These are phyloP conservation scores for Penicillium sp. DNA, from an alignment of 2,329 filamentous ascomycete species.

Conservation along the genomic window DNA sequence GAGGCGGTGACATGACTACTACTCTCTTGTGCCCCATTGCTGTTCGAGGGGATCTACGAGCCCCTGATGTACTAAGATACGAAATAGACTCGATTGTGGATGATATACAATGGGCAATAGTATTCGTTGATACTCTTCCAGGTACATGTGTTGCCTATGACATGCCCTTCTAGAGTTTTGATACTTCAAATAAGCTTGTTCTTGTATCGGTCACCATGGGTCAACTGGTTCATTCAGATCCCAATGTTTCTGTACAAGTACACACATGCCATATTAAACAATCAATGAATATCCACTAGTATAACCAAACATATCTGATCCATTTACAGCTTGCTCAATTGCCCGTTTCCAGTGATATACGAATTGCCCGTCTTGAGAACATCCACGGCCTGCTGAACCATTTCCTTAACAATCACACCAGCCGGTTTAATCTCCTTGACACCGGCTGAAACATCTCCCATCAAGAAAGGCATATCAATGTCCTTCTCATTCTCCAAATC, in stretches of 20 bases:
- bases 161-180: neutral
- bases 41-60: neutral
- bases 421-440: slow-evolving; percentile 80
- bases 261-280: slow-evolving; percentile 11
- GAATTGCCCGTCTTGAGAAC: slow-evolving; percentile 63
- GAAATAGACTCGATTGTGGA: neutral
- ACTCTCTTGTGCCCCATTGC: neutral
- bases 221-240: neutral
- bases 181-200: neutral
- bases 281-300: slow-evolving; percentile 13
- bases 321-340: slow-evolving; percentile 47
- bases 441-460: slow-evolving; percentile 88
- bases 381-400: slow-evolving; percentile 75
- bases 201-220: neutral
- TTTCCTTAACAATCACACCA: slow-evolving; percentile 80
- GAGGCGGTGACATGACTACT: slow-evolving; percentile 6
- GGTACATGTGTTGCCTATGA: neutral
- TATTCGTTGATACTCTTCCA: neutral
- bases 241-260: slow-evolving; percentile 31
- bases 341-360: slow-evolving; percentile 53
- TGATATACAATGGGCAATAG: neutral
- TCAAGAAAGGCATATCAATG: slow-evolving; percentile 82
- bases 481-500: slow-evolving; percentile 83
- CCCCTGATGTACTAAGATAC: neutral
- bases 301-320: slow-evolving; percentile 2